phyloP scores from a whole-genome alignment of 2,329 filamentous ascomycete species.

The Madurella fahalii region DNA sequence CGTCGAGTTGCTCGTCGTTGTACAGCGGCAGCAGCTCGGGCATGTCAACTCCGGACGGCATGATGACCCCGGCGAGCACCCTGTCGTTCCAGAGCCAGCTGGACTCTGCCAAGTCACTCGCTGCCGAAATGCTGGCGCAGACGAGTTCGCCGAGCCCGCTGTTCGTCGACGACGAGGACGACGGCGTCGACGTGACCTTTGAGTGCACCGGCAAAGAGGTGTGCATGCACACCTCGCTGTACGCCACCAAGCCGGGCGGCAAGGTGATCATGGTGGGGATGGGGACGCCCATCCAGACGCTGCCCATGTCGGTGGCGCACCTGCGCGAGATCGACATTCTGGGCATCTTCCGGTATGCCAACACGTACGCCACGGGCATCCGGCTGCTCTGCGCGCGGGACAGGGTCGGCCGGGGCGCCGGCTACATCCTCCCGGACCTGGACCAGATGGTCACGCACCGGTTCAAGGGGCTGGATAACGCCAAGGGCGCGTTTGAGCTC shows the following conservation, averaged over 20 bases:
- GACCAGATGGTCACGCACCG: constrained; percentile 71
- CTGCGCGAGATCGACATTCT: constrained; percentile 72
- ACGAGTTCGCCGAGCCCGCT: constrained; percentile 32
- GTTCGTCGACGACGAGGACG: constrained; percentile 52
- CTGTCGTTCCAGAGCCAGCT: constrained; percentile 47
- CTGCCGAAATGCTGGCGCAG: constrained; percentile 46
- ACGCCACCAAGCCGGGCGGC: constrained; percentile 65
- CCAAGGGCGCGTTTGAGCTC: constrained; percentile 63
- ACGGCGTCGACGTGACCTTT: constrained; percentile 65
- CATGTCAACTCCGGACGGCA: constrained; percentile 44
- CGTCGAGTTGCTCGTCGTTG: constrained; percentile 43
- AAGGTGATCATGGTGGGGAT: constrained; percentile 75
- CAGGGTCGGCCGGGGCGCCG: constrained; percentile 34
- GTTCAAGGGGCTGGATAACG: constrained; percentile 60
- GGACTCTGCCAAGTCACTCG: constrained; percentile 47
- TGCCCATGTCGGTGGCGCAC: constrained; percentile 66
- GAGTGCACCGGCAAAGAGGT: constrained; percentile 74
- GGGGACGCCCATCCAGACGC: constrained; percentile 71
- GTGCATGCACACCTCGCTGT: constrained; percentile 72
- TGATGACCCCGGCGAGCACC: constrained; percentile 43
- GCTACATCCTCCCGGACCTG: constrained; percentile 56
- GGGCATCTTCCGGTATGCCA: constrained; percentile 74
- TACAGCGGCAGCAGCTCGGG: constrained; percentile 44
- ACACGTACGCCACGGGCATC: constrained; percentile 71
- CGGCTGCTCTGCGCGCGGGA: constrained; percentile 49